Evolutionary conservation across 1,284 basidiomycete species (phyloP).

Genomic region (Irpex sp.): DNA sequence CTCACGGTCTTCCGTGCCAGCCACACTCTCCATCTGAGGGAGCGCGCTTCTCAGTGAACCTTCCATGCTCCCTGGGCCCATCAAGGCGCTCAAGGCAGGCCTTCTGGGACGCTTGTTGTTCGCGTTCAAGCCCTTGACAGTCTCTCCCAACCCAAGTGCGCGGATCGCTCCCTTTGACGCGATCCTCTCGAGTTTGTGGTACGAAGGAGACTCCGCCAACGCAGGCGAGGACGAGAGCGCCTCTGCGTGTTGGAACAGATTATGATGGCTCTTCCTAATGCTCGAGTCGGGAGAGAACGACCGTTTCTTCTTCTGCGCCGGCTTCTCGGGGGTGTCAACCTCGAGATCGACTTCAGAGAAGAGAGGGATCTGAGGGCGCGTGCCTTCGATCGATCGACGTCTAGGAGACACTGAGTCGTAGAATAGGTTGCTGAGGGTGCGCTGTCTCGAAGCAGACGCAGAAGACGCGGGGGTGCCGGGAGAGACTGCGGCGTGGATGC

Average conservation of each 20-base stretch:
- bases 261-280: slow-evolving; percentile 14
- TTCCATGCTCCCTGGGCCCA: slow-evolving; percentile 39
- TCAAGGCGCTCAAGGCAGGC: slow-evolving; percentile 63
- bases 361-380: slow-evolving; percentile 10
- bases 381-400: background rate
- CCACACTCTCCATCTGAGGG: slow-evolving; percentile 29
- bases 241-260: slow-evolving; percentile 23
- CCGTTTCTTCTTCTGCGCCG: slow-evolving; percentile 58
- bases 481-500: slow-evolving; percentile 13
- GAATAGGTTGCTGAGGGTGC: background rate
- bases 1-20: background rate
- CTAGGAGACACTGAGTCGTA: background rate
- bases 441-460: background rate
- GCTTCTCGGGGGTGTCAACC: slow-evolving; percentile 41
- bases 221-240: slow-evolving; percentile 54
- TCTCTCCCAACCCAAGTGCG: slow-evolving; percentile 55
- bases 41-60: slow-evolving; percentile 15
- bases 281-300: slow-evolving; percentile 52
- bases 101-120: slow-evolving; percentile 56
- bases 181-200: slow-evolving; percentile 59
- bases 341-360: slow-evolving; percentile 22
- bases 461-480: background rate
- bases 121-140: slow-evolving; percentile 38
- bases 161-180: slow-evolving; percentile 25
- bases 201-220: slow-evolving; percentile 61